phyloP scores from a whole-genome alignment of 306 rosid genomes.

The Sicyos baderoa region DNA sequence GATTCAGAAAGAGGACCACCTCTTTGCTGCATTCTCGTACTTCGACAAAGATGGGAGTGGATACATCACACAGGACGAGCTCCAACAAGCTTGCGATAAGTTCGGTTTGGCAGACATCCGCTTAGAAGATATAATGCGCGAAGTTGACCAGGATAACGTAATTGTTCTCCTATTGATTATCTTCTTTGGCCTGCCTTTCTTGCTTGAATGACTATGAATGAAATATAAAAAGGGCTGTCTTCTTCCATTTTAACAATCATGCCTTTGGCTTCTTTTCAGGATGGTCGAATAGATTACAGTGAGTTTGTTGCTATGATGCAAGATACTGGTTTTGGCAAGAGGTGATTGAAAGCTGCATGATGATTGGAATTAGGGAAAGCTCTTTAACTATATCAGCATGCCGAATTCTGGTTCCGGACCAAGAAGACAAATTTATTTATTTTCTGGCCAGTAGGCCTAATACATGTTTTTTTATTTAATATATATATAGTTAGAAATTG shows the following conservation, averaged over 20 bases:
- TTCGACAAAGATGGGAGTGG: conserved; percentile 96
- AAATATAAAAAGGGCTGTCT: neutral
- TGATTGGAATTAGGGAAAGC: conserved; percentile 27
- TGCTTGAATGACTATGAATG: neutral
- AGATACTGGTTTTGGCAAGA: conserved; percentile 59
- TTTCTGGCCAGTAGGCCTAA: conserved; percentile 16
- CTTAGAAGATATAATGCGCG: conserved; percentile 68
- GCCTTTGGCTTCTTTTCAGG: conserved; percentile 49
- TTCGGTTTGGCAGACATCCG: conserved; percentile 63
- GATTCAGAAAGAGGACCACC: conserved; percentile 81
- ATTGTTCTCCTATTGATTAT: neutral
- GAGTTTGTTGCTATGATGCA: conserved; percentile 97
- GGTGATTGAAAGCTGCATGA: conserved; percentile 30
- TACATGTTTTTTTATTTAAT: conserved; percentile 21
- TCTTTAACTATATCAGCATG: conserved; percentile 26
- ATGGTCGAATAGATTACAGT: conserved; percentile 86
- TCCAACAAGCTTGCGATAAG: conserved; percentile 72
- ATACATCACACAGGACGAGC: conserved; percentile 82
- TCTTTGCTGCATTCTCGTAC: conserved; percentile 77
- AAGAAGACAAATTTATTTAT: conserved; percentile 11
- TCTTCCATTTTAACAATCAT: neutral
- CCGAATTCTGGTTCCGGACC: conserved; percentile 24
- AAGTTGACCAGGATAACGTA: conserved; percentile 83
- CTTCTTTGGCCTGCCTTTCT: neutral
- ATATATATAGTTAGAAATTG: conserved; percentile 24